Conservation (phyloP, 192 early-diverging fungal species). For the Globomyces pollinis-pini region DNA sequence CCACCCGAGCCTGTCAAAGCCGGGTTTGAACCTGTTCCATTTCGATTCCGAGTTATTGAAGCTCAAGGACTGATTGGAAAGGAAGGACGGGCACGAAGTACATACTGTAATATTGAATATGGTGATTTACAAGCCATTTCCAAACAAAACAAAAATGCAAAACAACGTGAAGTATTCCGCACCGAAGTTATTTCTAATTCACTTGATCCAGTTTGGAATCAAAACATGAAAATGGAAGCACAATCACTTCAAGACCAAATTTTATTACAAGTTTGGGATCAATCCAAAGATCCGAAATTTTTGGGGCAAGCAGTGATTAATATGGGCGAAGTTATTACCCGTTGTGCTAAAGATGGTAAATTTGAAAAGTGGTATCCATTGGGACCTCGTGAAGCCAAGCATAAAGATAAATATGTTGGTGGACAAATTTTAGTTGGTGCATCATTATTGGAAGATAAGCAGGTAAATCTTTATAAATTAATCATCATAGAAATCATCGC, state of each 20-base stretch:
- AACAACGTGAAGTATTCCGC: slow-evolving; percentile 26
- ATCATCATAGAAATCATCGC: not conserved
- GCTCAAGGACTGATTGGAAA: slow-evolving; percentile 43
- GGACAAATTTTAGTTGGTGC: slow-evolving; percentile 40
- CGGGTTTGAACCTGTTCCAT: slow-evolving; percentile 13
- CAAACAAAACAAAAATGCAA: slow-evolving; percentile 10
- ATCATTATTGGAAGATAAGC: slow-evolving; percentile 27
- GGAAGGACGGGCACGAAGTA: slow-evolving; percentile 36
- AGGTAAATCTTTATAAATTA: not conserved
- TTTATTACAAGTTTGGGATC: slow-evolving; percentile 39
- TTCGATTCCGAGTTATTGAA: slow-evolving; percentile 44
- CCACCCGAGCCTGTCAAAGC: slow-evolving; percentile 5
- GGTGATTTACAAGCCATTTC: slow-evolving; percentile 21
- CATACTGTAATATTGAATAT: slow-evolving; percentile 45
- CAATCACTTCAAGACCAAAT: slow-evolving; percentile 30
- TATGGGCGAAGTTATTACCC: slow-evolving; percentile 31
- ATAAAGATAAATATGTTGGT: slow-evolving; percentile 56
- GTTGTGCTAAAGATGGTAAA: slow-evolving; percentile 24
- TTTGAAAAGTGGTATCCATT: slow-evolving; percentile 29
- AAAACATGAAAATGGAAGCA: slow-evolving; percentile 33
- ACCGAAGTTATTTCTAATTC: slow-evolving; percentile 31
- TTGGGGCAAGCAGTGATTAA: slow-evolving; percentile 35
- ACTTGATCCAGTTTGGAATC: slow-evolving; percentile 39
- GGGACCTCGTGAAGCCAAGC: slow-evolving; percentile 25
- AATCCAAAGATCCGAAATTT: slow-evolving; percentile 43